Conservation (phyloP, 768 basidiomycete genomes). For the Agaricus subrufescens region DNA sequence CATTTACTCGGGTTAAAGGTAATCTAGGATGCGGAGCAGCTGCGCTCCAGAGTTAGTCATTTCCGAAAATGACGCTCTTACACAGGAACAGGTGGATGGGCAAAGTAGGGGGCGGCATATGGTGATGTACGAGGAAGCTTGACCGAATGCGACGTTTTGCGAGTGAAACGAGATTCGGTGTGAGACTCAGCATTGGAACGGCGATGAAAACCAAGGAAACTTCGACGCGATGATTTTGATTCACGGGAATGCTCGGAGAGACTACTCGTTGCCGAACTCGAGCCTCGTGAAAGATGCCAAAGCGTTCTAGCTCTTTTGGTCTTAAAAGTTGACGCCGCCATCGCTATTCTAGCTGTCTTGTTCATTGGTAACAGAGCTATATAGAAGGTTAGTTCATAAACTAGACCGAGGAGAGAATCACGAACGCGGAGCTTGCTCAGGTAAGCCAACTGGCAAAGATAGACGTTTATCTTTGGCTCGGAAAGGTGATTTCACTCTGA, state of each 20-base stretch:
- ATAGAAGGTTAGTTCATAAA: not conserved
- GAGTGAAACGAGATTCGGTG: slow-evolving; percentile 19
- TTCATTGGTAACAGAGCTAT: not conserved
- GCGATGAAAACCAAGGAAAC: slow-evolving; percentile 18
- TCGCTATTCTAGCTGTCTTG: not conserved
- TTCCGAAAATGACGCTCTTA: slow-evolving; percentile 8
- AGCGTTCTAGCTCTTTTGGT: not conserved
- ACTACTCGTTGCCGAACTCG: slow-evolving; percentile 11
- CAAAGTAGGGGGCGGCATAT: slow-evolving; percentile 43
- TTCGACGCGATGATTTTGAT: slow-evolving; percentile 15
- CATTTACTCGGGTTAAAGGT: no score
- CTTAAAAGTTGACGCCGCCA: not conserved
- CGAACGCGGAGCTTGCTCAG: not conserved
- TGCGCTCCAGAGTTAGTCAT: not conserved
- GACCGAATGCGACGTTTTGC: slow-evolving; percentile 23
- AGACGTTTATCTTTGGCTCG: not conserved
- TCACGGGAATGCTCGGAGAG: slow-evolving; percentile 7
- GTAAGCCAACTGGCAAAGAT: not conserved
- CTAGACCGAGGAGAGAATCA: not conserved
- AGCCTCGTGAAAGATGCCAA: not conserved
- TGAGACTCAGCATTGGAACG: slow-evolving; percentile 11
- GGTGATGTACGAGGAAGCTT: slow-evolving; percentile 33
- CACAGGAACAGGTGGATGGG: slow-evolving; percentile 28
- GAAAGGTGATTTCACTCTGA: slow-evolving; percentile 7
- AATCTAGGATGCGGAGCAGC: no score